A percentile compares a stretch with the other conserved stretches of the same genome.
Conservation (phyloP, 306 rosid species). For the Cucurbita argyrosperma region DNA sequence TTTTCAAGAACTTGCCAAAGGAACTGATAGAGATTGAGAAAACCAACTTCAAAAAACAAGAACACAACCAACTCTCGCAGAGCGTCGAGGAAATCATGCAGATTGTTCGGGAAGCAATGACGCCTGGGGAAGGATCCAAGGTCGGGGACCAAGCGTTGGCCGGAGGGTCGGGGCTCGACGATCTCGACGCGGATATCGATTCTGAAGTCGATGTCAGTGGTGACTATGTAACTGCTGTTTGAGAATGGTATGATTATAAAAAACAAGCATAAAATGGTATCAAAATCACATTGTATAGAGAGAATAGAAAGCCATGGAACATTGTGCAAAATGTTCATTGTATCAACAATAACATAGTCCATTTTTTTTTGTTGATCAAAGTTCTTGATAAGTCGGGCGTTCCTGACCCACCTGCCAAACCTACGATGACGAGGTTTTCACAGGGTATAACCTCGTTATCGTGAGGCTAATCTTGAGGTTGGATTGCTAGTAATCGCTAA, state of each 20-base stretch:
- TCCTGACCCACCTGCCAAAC: background rate
- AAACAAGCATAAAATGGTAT: background rate
- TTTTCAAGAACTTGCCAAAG: conserved; percentile 47
- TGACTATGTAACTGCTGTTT: conserved; percentile 10
- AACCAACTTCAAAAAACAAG: conserved; percentile 12
- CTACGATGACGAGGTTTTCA: too few species aligned
- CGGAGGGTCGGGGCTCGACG: conserved; percentile 22
- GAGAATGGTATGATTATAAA: background rate
- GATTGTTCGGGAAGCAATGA: conserved; percentile 52
- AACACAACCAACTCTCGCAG: conserved; percentile 30
- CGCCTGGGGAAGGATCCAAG: conserved; percentile 35
- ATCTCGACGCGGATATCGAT: conserved; percentile 34
- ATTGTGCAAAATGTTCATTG: background rate
- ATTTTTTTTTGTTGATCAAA: background rate
- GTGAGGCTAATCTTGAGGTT: background rate
- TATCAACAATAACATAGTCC: too few species aligned
- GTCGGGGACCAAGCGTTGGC: conserved; percentile 21
- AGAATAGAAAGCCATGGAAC: background rate
- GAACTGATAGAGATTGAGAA: conserved; percentile 51
- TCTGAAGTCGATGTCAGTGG: conserved; percentile 34
- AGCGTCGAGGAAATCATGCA: conserved; percentile 53
- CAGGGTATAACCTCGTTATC: background rate
- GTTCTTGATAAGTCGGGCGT: background rate
- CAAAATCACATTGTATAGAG: conserved; percentile 3
- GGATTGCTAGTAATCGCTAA: background rate